Conservation (phyloP, 805 yeast genomes). For the Debaryomyces hansenii region DNA sequence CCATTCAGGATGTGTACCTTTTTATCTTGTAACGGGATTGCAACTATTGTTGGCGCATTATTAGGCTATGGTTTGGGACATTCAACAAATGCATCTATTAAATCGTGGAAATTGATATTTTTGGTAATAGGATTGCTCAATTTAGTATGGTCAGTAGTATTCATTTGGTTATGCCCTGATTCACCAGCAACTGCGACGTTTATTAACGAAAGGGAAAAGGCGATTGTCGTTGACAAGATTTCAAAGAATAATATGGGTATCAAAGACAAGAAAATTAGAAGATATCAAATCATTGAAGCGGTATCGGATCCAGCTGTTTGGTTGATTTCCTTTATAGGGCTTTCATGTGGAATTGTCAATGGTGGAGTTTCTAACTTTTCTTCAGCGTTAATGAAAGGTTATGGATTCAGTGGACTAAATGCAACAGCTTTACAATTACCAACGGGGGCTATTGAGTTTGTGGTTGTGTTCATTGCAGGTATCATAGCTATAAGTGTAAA, state of each 20-base stretch:
- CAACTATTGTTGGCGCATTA: slow-evolving; percentile 23
- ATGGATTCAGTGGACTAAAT: slow-evolving; percentile 29
- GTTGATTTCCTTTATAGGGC: slow-evolving; percentile 20
- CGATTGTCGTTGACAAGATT: slow-evolving; percentile 17
- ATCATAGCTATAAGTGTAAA: slow-evolving; percentile 16
- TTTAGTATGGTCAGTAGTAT: slow-evolving; percentile 17
- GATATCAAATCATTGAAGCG: slow-evolving; percentile 20
- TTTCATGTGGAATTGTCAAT: slow-evolving; percentile 31
- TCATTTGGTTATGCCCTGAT: slow-evolving; percentile 19
- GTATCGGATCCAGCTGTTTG: slow-evolving; percentile 19
- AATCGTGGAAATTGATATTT: slow-evolving; percentile 26
- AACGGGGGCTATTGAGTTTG: slow-evolving; percentile 26
- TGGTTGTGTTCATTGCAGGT: slow-evolving; percentile 28
- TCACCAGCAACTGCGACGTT: slow-evolving; percentile 32
- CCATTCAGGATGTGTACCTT: slow-evolving; percentile 29
- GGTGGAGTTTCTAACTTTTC: slow-evolving; percentile 27
- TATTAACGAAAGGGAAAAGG: slow-evolving; percentile 31
- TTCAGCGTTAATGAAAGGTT: slow-evolving; percentile 28
- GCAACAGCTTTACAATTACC: slow-evolving; percentile 28
- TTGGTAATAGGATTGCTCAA: slow-evolving; percentile 19
- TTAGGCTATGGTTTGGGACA: slow-evolving; percentile 33
- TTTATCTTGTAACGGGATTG: slow-evolving; percentile 27
- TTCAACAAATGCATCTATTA: slow-evolving; percentile 17
- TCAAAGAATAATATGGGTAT: slow-evolving; percentile 26
- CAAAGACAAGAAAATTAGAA: slow-evolving; percentile 20